Conservation (phyloP, 345 rosid genomes). For the Acer negundo region DNA sequence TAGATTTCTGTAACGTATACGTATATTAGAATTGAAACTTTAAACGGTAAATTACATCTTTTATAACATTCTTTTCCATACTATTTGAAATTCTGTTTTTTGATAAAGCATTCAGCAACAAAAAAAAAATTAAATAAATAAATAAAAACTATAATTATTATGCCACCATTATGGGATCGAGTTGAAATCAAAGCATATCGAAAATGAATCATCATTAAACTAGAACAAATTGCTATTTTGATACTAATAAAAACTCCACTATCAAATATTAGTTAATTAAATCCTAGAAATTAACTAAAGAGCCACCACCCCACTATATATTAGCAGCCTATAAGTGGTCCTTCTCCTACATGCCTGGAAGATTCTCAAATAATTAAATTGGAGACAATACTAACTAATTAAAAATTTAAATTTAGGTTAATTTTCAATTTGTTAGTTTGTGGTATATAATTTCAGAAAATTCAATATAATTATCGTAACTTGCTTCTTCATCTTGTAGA, state of each 20-base stretch:
- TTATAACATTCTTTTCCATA: too few relatives aligned
- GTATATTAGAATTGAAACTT: too few relatives aligned
- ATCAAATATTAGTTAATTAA: not conserved
- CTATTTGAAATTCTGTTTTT: too few relatives aligned
- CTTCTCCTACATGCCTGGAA: conserved; percentile 6
- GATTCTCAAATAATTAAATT: conserved; percentile 14
- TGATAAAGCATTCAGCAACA: too few relatives aligned
- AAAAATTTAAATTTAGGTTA: not conserved
- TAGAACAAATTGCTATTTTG: not conserved
- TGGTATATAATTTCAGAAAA: too few relatives aligned
- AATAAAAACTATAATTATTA: too few relatives aligned
- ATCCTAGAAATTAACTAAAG: not conserved
- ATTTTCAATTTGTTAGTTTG: not conserved
- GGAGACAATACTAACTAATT: not conserved
- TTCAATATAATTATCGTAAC: not conserved
- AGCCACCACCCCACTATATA: not conserved
- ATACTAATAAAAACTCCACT: not conserved
- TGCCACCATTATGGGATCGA: not conserved
- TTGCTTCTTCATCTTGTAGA: not conserved
- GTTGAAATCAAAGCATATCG: not conserved
- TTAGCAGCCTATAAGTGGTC: not conserved
- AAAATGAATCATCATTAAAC: not conserved
- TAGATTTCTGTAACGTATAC: too few relatives aligned
- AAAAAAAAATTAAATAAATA: too few relatives aligned
- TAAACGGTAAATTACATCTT: too few relatives aligned